phyloP scores from a whole-genome alignment of 805 yeast species.

The Lipomyces spencermartinsiae region DNA sequence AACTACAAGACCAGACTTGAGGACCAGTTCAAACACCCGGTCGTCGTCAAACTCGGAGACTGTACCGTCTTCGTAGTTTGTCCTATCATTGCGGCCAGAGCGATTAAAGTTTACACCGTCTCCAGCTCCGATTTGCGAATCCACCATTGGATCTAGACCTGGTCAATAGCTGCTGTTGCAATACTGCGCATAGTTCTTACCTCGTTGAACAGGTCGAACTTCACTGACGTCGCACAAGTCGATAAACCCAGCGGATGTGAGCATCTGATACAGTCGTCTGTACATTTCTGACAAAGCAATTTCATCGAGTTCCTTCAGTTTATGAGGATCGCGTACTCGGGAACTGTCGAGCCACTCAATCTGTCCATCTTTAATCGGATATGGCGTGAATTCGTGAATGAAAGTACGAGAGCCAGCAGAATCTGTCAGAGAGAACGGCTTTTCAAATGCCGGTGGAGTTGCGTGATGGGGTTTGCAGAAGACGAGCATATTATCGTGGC shows the following conservation, averaged over 20 bases:
- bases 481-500: slow-evolving; percentile 67
- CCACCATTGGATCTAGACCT: slow-evolving; percentile 19
- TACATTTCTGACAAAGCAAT: slow-evolving; percentile 69
- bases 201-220: slow-evolving; percentile 42
- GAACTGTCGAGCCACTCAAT: slow-evolving; percentile 62
- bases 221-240: slow-evolving; percentile 52
- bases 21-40: slow-evolving; percentile 59
- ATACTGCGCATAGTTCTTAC: background rate
- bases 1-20: slow-evolving; percentile 55
- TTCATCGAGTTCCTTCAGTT: slow-evolving; percentile 58
- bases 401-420: slow-evolving; percentile 24
- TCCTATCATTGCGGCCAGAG: slow-evolving; percentile 26
- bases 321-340: slow-evolving; percentile 47
- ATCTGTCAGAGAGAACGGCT: slow-evolving; percentile 30
- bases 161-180: background rate
- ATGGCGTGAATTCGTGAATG: slow-evolving; percentile 60
- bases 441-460: slow-evolving; percentile 56
- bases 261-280: slow-evolving; percentile 61
- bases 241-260: slow-evolving; percentile 65
- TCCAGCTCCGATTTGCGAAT: slow-evolving; percentile 29
- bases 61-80: slow-evolving; percentile 31
- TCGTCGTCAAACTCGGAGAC: slow-evolving; percentile 44
- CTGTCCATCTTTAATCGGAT: slow-evolving; percentile 57
- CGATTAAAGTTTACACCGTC: slow-evolving; percentile 30
- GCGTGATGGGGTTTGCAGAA: slow-evolving; percentile 62